Conservation (phyloP, 495 filamentous ascomycete species). For the Penicillium bialowiezense region DNA sequence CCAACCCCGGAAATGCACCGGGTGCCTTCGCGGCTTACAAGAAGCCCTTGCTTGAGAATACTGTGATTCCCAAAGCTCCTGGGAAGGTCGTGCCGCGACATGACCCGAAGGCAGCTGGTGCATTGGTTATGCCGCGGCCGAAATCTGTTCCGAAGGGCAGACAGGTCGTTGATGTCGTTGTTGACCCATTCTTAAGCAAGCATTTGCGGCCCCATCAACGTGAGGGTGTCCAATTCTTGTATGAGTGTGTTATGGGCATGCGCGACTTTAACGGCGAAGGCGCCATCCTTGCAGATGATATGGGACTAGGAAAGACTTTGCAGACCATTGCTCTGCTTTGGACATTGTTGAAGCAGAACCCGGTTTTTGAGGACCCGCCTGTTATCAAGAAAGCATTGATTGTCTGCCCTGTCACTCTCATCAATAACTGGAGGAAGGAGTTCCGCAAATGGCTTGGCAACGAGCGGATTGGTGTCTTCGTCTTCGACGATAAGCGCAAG, state of each 20-base stretch:
- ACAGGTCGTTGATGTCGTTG: constrained; percentile 73
- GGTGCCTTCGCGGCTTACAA: constrained; percentile 49
- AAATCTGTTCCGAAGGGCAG: constrained; percentile 57
- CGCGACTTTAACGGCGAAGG: constrained; percentile 67
- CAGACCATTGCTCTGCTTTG: constrained; percentile 77
- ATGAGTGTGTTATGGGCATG: constrained; percentile 85
- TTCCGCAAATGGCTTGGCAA: constrained; percentile 79
- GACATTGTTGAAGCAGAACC: constrained; percentile 81
- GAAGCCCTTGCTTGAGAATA: constrained; percentile 57
- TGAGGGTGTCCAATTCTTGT: constrained; percentile 74
- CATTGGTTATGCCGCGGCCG: constrained; percentile 70
- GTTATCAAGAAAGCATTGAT: constrained; percentile 78
- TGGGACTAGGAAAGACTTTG: constrained; percentile 78
- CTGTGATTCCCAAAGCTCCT: constrained; percentile 43
- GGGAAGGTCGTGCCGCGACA: constrained; percentile 60
- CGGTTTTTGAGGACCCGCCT: constrained; percentile 56
- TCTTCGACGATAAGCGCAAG: constrained; percentile 64
- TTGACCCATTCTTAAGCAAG: constrained; percentile 68
- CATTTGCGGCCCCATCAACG: constrained; percentile 73
- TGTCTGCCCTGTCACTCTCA: constrained; percentile 76
- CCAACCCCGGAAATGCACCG: constrained; percentile 24
- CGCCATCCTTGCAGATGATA: constrained; percentile 78
- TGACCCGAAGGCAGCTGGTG: constrained; percentile 57
- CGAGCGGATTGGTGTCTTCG: constrained; percentile 73
- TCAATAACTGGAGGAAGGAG: constrained; percentile 79